Percentiles rank a stretch among this genome's conserved stretches.
phyloP scores from a whole-genome alignment of 2,329 filamentous ascomycete genomes.

The Amylocarpus encephaloides region DNA sequence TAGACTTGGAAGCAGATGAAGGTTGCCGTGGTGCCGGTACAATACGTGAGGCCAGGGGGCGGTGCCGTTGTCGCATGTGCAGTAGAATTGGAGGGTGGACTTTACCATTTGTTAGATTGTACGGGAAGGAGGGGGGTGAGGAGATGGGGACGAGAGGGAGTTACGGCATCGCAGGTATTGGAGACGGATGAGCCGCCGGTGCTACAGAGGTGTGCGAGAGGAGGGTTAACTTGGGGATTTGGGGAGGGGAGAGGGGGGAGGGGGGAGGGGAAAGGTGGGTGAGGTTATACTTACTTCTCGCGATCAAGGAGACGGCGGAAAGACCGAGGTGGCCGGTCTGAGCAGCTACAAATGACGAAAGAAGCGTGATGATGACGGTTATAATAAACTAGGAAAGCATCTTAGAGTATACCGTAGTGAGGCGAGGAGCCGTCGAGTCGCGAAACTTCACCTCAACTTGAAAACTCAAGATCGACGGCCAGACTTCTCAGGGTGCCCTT shows the following conservation, averaged over 20 bases:
- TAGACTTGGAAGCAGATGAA: slow-evolving; percentile 51
- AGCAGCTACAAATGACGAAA: neutral
- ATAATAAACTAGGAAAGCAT: no score
- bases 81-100: neutral
- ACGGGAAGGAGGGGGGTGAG: neutral
- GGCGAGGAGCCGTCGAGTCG: no score
- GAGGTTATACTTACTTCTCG: neutral
- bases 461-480: no score
- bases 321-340: neutral
- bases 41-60: slow-evolving; percentile 49
- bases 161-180: slow-evolving; percentile 38
- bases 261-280: neutral
- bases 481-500: no score
- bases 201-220: slow-evolving; percentile 42
- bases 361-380: no score
- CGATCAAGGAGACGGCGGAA: neutral
- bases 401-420: no score
- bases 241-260: neutral
- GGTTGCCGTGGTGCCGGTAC: slow-evolving; percentile 51
- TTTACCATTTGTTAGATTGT: neutral
- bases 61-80: slow-evolving; percentile 45
- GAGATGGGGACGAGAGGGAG: neutral
- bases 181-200: slow-evolving; percentile 37
- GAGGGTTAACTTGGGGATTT: neutral
- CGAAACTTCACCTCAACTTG: no score